Base-by-base conservation (phyloP, 768 basidiomycete genomes). In the Leccinum subgranulosum region DNA sequence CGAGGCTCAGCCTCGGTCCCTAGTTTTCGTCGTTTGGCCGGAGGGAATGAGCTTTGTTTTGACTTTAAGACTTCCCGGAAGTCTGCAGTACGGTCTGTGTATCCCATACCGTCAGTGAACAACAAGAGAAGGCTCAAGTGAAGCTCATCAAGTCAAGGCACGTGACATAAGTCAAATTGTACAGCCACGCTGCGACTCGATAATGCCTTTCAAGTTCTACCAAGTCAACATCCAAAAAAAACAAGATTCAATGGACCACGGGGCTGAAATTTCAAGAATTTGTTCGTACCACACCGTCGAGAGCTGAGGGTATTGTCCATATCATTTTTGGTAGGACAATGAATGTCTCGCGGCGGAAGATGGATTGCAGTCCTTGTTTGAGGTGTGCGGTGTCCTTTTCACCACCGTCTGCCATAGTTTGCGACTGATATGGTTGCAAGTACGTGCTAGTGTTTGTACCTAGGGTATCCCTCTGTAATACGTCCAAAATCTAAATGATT, bases 391-490 rank as follows among this genome's bases (percentile, higher is more conserved):
- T 77, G 82, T 76, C 41, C 47, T 50, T 63, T 54, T 58, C 28
- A 80, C 81, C 81, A 78, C 75, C 74, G 74, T 77, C 77, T 81
- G 84, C 84, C 83, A 89, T 89, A 87, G 80, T 69, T 67, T 74
- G 68, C 34, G 75, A 74, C 72, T 56, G 8, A 74, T 72, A 76
- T 33, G 10, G 17, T 31, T n/a, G n/a, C 25, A 28, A 36, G 14
- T 14, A 23, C 46, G 2, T 23, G 12, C 31, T 19, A 11, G 23
- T 7, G 73, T 28, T 1, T 47, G 27, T 15, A 39, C 29, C n/a
- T 51, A 6, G 27, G 6, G 8, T 39, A 31, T 31, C n/a, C n/a
- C n/a, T 31, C 41, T 47, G 55, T 77, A 71, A 75, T 58, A 27
- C 45, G 21, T 53, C 33, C 54, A 34, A 56, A 29, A 36, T 41